Evolutionary conservation across 225 moss, liverwort and hornwort species (phyloP).

Genomic region (Pseudisothecium myosuroides): DNA sequence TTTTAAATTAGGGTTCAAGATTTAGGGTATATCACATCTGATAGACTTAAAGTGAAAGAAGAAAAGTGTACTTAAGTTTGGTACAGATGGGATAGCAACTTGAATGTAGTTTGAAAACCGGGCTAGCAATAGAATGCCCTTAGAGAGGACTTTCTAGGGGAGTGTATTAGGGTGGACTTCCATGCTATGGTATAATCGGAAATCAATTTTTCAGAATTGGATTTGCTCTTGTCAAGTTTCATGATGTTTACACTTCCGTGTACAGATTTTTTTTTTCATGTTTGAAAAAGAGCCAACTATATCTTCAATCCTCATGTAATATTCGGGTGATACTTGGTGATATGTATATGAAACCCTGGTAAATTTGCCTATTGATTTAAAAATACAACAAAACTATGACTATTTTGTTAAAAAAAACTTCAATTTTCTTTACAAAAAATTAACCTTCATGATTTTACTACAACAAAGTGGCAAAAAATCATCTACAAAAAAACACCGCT

Average conservation of each 20-base stretch:
- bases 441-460: not conserved
- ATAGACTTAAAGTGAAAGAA: not conserved
- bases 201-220: not conserved
- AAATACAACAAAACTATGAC: rapidly evolving
- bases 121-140: not conserved
- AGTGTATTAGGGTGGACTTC: not conserved
- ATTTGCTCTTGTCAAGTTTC: rapidly evolving
- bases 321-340: not conserved
- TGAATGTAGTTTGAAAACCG: not conserved
- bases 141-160: rapidly evolving
- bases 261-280: not conserved
- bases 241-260: not conserved
- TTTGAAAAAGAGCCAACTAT: too few species aligned
- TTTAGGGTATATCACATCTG: rapidly evolving
- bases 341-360: not conserved
- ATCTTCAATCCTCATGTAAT: not conserved
- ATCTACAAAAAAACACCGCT: rapidly evolving
- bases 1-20: not conserved
- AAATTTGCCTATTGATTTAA: not conserved
- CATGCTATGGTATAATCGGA: rapidly evolving
- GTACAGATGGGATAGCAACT: not conserved
- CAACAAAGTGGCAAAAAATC: not conserved
- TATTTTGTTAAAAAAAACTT: not conserved
- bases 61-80: not conserved
- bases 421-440: not conserved